phyloP scores from a whole-genome alignment of 1,284 basidiomycete species.

The Heterobasidion parviporum region DNA sequence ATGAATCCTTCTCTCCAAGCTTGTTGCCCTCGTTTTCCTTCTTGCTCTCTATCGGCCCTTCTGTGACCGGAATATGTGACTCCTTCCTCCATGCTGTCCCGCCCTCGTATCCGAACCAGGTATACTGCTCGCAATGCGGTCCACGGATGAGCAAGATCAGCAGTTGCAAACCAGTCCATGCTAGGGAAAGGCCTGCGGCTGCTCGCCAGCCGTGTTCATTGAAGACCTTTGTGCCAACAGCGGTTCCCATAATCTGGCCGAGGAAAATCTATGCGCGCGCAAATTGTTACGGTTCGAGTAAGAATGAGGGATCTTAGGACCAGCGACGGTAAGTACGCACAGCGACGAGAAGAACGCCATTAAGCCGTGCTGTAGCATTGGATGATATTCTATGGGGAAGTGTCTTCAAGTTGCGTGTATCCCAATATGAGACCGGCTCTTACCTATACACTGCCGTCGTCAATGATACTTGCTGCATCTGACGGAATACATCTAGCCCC shows the following conservation, averaged over 20 bases:
- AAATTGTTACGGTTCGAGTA: background rate
- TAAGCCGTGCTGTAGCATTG: conserved; percentile 37
- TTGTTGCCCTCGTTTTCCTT: background rate
- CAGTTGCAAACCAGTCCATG: conserved; percentile 32
- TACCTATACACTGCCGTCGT: conserved; percentile 29
- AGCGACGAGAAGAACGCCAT: conserved; percentile 40
- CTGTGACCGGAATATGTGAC: background rate
- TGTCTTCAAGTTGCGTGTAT: background rate
- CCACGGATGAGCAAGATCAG: conserved; percentile 33
- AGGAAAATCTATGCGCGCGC: conserved; percentile 23
- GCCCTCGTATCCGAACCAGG: conserved; percentile 31
- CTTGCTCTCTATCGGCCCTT: background rate
- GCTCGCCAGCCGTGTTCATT: conserved; percentile 42
- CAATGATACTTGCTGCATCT: conserved; percentile 34
- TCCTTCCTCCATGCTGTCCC: conserved; percentile 20
- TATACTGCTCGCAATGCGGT: conserved; percentile 29
- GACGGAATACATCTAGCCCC: conserved; percentile 38
- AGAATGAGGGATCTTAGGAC: background rate
- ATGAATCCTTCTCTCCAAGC: too few relatives aligned
- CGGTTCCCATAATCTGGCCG: conserved; percentile 45
- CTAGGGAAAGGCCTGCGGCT: conserved; percentile 39
- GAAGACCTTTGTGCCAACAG: conserved; percentile 43
- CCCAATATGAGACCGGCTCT: background rate
- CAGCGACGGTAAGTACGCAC: conserved; percentile 13
- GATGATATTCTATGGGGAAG: conserved; percentile 15